Evolutionary conservation across 2,329 filamentous ascomycete genomes (phyloP), one percentile per base, ranked within the genome.

Genomic region (Fusarium sp.): DNA sequence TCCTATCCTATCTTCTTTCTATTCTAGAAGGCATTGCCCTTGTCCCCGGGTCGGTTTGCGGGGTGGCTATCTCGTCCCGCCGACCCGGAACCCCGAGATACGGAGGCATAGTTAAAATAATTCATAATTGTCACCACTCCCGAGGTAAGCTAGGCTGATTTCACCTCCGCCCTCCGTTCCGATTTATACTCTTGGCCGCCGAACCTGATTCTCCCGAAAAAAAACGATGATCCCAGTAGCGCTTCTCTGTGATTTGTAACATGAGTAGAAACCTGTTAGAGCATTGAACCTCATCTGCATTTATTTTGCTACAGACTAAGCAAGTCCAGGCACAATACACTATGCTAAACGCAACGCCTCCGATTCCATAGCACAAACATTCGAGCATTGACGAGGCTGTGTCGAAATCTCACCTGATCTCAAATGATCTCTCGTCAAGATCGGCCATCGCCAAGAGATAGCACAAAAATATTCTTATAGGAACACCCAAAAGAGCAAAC

Each of bases 91-190:
- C 73, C 54, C 73, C 64, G 73, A 77, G 71, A 76, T 72, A 73
- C 63, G 71, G 66, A 63, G 63, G 67, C 73, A 70, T 68, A 61
- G 33, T 64, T 61, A 19, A 63, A 65, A 68, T 73, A 76, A 77
- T 77, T 76, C 68, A 73, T 68, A 74, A 59, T 75, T 75, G 75
- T 77, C 75, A 77, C 75, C 64, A 73, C 49, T 71, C 68, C 73
- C 75, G 70, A 74, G 52, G 65, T 66, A 67, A 55, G 41, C 41
- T 59, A 27, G 25, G 23, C 64, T 57, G 16, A 35, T 45, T 65
- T 65, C 35, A 54, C 45, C 55, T 63, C 62, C 42, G 56, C 23
- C 33, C 45, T 38, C 46, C n/a, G 48, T 56, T 51, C 69, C 65
- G 59, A 38, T 66, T 55, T 41, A 63, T 69, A 19, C 60, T 65